These are phyloP conservation scores for Eruca vesicaria DNA, from an alignment of 441 rosid species.

Conservation along the genomic window DNA sequence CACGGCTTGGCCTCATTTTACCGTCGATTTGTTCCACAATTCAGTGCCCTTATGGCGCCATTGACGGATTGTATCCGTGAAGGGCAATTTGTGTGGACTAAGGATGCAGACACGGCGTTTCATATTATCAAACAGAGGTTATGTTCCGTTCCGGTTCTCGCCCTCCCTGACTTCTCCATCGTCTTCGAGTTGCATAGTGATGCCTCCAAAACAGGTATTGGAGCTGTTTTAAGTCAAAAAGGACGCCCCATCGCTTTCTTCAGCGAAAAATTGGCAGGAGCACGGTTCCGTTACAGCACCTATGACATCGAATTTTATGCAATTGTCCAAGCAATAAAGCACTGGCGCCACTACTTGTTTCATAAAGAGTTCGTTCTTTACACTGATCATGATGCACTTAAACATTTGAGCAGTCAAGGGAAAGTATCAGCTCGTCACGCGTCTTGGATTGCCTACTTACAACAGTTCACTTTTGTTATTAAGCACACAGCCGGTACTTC, in stretches of 20 bases:
- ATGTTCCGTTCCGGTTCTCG: neutral
- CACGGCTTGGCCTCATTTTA: neutral
- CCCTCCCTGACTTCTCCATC: too few relatives aligned
- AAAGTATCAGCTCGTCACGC: neutral
- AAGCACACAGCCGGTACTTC: neutral
- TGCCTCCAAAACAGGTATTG: neutral
- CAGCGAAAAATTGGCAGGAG: neutral
- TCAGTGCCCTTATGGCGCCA: neutral
- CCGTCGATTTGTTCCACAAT: neutral
- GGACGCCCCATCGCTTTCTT: neutral
- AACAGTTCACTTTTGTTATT: neutral
- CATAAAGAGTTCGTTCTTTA: neutral
- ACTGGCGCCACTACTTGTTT: neutral
- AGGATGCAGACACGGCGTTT: neutral
- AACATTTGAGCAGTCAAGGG: neutral
- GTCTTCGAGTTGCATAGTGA: too few relatives aligned
- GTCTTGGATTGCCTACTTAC: neutral
- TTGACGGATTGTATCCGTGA: neutral
- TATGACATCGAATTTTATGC: neutral
- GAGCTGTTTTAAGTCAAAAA: neutral
- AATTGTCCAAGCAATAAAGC: neutral
- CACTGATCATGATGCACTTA: neutral
- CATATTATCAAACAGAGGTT: too few relatives aligned
- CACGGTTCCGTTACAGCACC: neutral
- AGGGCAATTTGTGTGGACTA: accelerated